Evolutionary conservation across 192 early-diverging fungal species (phyloP).

Genomic region (Phycomyces nitens): DNA sequence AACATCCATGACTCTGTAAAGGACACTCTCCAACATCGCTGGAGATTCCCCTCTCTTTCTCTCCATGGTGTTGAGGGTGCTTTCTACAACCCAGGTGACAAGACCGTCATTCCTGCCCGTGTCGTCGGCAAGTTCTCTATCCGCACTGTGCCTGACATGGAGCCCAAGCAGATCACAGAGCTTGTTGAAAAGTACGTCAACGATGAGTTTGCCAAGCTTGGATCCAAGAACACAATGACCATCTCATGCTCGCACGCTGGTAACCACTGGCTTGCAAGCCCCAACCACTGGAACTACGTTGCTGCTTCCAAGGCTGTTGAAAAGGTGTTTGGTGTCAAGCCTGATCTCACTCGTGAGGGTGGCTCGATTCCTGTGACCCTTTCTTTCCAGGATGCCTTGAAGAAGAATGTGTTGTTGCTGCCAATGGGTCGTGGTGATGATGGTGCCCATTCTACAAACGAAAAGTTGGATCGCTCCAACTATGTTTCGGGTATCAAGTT

Average conservation of each 20-base stretch:
- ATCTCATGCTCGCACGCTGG: conserved; percentile 80
- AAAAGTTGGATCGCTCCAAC: conserved; percentile 91
- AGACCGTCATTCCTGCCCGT: conserved; percentile 95
- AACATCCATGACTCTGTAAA: conserved; percentile 76
- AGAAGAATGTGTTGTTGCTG: conserved; percentile 87
- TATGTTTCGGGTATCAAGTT: conserved; percentile 96
- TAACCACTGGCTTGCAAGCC: conserved; percentile 88
- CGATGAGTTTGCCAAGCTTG: conserved; percentile 86
- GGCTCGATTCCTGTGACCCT: conserved; percentile 97
- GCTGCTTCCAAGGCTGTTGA: conserved; percentile 90
- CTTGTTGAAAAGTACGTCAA: conserved; percentile 72
- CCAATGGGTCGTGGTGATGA: conserved; percentile 95
- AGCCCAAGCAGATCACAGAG: conserved; percentile 73
- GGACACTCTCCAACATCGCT: conserved; percentile 84
- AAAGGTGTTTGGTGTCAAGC: conserved; percentile 86
- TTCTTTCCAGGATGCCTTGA: conserved; percentile 93
- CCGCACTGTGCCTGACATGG: conserved; percentile 91
- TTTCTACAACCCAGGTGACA: conserved; percentile 88
- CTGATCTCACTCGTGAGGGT: conserved; percentile 96
- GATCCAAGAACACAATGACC: conserved; percentile 79
- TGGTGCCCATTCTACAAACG: conserved; percentile 95
- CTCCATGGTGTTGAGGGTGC: conserved; percentile 98
- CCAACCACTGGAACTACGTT: conserved; percentile 91
- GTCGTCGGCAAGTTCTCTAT: conserved; percentile 98
- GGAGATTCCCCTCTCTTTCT: conserved; percentile 94